A percentile compares a stretch with the other conserved stretches of the same genome.
Evolutionary conservation across 2,329 filamentous ascomycete genomes (phyloP).

Genomic region (Rugonectria rugulosa): DNA sequence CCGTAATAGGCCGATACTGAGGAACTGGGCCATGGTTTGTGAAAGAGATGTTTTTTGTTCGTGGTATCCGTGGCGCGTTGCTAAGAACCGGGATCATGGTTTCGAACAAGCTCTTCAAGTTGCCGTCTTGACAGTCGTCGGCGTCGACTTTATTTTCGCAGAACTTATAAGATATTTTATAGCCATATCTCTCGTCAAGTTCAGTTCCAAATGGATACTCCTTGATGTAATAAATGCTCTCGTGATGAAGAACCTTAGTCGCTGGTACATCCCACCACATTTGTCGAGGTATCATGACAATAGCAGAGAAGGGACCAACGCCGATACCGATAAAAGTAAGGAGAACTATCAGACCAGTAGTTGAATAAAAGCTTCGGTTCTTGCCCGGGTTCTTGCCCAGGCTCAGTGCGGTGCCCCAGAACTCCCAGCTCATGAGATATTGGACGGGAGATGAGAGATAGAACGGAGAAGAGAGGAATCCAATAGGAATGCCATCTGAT

Average conservation of each 20-base stretch:
- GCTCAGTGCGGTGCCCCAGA: neutral
- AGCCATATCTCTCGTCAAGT: neutral
- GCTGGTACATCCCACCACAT: neutral
- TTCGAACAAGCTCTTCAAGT: neutral
- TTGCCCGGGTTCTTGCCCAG: neutral
- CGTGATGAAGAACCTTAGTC: neutral
- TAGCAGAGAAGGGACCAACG: neutral
- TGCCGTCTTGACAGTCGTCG: neutral
- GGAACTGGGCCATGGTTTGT: neutral
- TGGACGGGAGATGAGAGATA: neutral
- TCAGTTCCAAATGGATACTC: neutral
- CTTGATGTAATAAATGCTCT: neutral
- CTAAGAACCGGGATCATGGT: neutral
- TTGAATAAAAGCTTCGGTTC: neutral
- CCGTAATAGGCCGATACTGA: neutral
- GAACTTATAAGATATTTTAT: neutral
- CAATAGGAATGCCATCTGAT: neutral
- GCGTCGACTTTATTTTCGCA: neutral
- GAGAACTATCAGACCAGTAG: neutral
- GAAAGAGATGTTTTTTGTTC: neutral
- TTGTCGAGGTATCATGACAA: neutral
- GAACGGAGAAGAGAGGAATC: neutral
- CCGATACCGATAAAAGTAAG: neutral
- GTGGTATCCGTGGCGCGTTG: neutral
- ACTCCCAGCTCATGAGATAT: slow-evolving; percentile 4